Percentiles rank a stretch among this genome's conserved stretches.
These are phyloP conservation scores for Penicillium sp. DNA, from an alignment of 2,329 filamentous ascomycete genomes.

Conservation along the genomic window DNA sequence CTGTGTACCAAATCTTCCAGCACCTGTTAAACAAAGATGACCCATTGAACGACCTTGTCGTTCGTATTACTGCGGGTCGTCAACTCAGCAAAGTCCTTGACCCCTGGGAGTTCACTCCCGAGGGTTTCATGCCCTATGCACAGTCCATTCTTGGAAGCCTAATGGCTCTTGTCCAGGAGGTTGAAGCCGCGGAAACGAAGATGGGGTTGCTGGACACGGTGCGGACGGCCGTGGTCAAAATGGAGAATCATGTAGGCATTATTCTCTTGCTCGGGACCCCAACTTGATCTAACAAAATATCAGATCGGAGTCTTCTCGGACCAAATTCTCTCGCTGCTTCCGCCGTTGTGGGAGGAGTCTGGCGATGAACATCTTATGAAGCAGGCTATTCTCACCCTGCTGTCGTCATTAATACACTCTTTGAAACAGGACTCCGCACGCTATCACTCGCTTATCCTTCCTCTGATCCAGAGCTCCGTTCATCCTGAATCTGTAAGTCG, in stretches of 20 bases:
- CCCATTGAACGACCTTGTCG: slow-evolving; percentile 82
- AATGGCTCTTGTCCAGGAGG: slow-evolving; percentile 76
- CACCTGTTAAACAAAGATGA: slow-evolving; percentile 81
- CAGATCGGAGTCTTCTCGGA: slow-evolving; percentile 70
- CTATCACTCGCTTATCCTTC: slow-evolving; percentile 79
- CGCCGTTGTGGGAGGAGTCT: slow-evolving; percentile 80
- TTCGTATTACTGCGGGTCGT: slow-evolving; percentile 85
- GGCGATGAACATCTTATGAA: slow-evolving; percentile 91
- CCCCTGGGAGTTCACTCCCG: slow-evolving; percentile 77
- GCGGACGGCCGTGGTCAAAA: slow-evolving; percentile 74
- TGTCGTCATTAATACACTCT: slow-evolving; percentile 81
- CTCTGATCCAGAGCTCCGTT: slow-evolving; percentile 78
- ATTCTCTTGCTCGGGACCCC: neutral
- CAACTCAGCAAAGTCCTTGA: slow-evolving; percentile 80
- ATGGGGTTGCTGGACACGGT: slow-evolving; percentile 88
- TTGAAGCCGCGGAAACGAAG: slow-evolving; percentile 84
- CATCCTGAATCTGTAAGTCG: slow-evolving; percentile 68
- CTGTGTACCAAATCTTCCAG: slow-evolving; percentile 87
- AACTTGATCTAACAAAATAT: slow-evolving; percentile 8
- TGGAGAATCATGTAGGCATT: slow-evolving; percentile 68
- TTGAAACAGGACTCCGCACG: slow-evolving; percentile 77
- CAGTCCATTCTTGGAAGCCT: slow-evolving; percentile 72
- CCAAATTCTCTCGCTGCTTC: slow-evolving; percentile 77
- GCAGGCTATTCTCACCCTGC: slow-evolving; percentile 84
- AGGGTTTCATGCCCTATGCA: slow-evolving; percentile 76